Percentiles rank a stretch among this genome's conserved stretches.
Evolutionary conservation across 2,329 filamentous ascomycete species (phyloP).

Genomic region (Colletotrichum sidae): DNA sequence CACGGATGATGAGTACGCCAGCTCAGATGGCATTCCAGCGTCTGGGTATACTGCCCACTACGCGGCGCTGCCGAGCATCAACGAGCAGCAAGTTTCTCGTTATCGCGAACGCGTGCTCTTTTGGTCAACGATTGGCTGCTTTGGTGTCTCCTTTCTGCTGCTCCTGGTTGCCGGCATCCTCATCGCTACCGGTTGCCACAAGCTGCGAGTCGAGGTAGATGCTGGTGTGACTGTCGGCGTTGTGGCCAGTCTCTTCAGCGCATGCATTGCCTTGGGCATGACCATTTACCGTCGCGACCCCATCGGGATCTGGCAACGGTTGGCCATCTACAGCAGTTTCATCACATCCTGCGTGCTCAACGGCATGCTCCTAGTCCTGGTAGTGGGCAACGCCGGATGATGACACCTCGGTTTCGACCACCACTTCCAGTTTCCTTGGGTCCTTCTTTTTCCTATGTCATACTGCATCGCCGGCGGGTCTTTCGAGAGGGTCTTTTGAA

Average conservation of each 20-base stretch:
- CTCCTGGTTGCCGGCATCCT: slow-evolving; percentile 74
- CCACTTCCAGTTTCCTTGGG: not conserved
- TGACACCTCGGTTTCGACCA: not conserved
- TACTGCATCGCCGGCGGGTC: slow-evolving; percentile 15
- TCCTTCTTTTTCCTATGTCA: slow-evolving; percentile 8
- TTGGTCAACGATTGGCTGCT: slow-evolving; percentile 64
- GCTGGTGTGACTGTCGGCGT: slow-evolving; percentile 78
- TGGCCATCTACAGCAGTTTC: slow-evolving; percentile 53
- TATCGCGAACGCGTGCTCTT: slow-evolving; percentile 68
- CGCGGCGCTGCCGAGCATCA: slow-evolving; percentile 63
- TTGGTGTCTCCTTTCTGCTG: slow-evolving; percentile 71
- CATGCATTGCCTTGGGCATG: slow-evolving; percentile 70
- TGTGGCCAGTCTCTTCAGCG: slow-evolving; percentile 73
- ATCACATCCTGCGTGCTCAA: slow-evolving; percentile 54
- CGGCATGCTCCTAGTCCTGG: slow-evolving; percentile 56
- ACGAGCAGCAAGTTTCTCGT: slow-evolving; percentile 60
- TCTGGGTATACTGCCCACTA: slow-evolving; percentile 66
- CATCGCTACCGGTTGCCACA: slow-evolving; percentile 75
- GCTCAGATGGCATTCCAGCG: slow-evolving; percentile 60
- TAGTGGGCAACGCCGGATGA: slow-evolving; percentile 53
- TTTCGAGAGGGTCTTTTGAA: slow-evolving; percentile 3
- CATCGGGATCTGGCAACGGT: slow-evolving; percentile 55
- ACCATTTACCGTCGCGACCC: slow-evolving; percentile 64
- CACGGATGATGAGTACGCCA: slow-evolving; percentile 62
- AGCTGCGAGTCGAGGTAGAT: slow-evolving; percentile 77